Evolutionary conservation across 495 filamentous ascomycete genomes (phyloP).

Genomic region (Neurospora tetraspora): DNA sequence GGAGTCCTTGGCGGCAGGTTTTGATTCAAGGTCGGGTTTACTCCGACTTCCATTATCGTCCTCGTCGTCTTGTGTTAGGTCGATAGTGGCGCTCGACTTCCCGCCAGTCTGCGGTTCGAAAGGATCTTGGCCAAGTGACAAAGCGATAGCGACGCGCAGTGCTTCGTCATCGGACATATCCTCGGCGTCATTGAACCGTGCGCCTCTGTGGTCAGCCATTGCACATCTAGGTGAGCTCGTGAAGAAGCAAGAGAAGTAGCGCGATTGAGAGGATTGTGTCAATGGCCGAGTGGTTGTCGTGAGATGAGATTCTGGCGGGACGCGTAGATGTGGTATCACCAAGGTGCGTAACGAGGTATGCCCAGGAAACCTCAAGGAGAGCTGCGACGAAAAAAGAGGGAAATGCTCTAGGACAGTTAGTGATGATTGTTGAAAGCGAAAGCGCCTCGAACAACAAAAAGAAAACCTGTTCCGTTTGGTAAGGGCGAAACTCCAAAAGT

Average conservation of each 20-base stretch:
- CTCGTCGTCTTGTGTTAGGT: conserved; percentile 15
- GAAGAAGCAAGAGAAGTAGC: not conserved
- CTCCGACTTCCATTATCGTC: not conserved
- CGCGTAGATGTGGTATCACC: not conserved
- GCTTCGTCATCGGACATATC: conserved; percentile 33
- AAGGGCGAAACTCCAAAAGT: not conserved
- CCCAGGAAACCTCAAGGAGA: not conserved
- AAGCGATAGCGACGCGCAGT: conserved; percentile 32
- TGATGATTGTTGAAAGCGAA: not conserved
- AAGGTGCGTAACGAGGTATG: not conserved
- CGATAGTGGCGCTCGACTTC: conserved; percentile 4
- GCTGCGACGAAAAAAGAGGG: not conserved
- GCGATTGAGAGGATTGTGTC: not conserved
- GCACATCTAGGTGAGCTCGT: not conserved
- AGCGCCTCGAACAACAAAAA: no score
- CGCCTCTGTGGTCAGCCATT: conserved; percentile 9
- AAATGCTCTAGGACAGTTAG: not conserved
- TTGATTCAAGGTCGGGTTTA: not conserved
- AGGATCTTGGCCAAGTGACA: conserved; percentile 31
- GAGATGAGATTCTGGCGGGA: not conserved
- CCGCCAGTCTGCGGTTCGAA: not conserved
- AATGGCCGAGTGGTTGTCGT: not conserved
- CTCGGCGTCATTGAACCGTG: conserved; percentile 15
- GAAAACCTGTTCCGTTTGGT: not conserved
- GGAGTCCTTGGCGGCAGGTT: not conserved